Base-by-base conservation (phyloP, 1,139 yeast species). In the Yamadazyma trypodendri region DNA sequence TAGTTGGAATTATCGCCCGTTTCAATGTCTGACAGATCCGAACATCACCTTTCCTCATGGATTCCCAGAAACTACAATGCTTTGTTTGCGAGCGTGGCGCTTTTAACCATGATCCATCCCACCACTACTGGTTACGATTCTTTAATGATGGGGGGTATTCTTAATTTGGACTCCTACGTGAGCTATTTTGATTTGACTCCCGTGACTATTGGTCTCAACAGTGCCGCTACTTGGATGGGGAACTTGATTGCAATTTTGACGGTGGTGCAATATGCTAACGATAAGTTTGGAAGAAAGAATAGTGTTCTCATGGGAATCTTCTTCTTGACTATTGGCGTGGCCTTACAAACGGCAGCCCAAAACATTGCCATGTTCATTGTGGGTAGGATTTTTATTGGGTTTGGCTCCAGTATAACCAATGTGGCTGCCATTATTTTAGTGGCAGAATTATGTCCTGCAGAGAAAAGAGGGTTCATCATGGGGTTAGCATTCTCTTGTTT, bases 321-420 rank as follows among this genome's bases (percentile, higher is more conserved):
- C 7, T 25, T 44, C 3, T 28, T 45, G 7, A 12, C 36, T 3
- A 24, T 47, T n/a, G 56, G 56, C 1, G 48, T 44, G 12, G 32
- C 38, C 2, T 38, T 53, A 18, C 56, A 52, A 31, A 32, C 45
- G 24, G 52, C 49, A 10, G 46, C 56, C 14, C 45, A 43, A 31
- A 40, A 46, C 31, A 41, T 41, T 24, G 57, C 40, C 3, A 50
- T 52, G 49, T 52, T 51, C 30, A 32, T 51, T 13, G 44, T 41
- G 17, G 50, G 52, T 2, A 40, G 57, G 37, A 35, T 51, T 12
- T 18, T 49, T 9, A 16, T 52, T 30, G 56, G 57, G 3, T 35
- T 42, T 27, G 55, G 56, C 13, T 52, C 52, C 12, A 20, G 34
- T 12, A 32, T 41, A 3, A 42, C 45, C 13, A 35, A 36, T 20